Percentiles rank a stretch among this genome's conserved stretches.
Conservation (phyloP, 2,329 filamentous ascomycete species). For the Pyricularia sp. region DNA sequence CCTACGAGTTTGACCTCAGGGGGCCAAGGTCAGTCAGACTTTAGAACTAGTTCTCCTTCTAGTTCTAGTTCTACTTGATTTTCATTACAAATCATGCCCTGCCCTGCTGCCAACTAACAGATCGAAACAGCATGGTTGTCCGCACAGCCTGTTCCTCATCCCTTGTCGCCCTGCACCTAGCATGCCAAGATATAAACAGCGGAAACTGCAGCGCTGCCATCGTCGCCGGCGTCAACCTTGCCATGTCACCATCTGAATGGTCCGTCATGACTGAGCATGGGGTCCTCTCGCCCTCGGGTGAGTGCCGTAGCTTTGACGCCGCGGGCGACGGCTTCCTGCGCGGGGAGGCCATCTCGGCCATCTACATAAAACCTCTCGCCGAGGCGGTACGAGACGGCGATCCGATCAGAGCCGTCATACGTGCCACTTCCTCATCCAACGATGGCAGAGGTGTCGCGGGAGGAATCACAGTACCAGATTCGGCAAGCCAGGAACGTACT, state of each 20-base stretch:
- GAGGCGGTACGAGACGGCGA: constrained; percentile 38
- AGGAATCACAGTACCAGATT: constrained; percentile 24
- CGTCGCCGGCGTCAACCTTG: constrained; percentile 25
- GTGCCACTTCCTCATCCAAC: constrained; percentile 24
- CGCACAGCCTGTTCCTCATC: constrained; percentile 31
- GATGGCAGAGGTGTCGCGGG: constrained; percentile 28
- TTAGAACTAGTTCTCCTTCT: no score
- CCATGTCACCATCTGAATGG: constrained; percentile 21
- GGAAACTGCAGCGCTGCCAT: constrained; percentile 21
- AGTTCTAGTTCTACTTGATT: no score
- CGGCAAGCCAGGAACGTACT: constrained; percentile 19
- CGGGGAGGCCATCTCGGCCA: constrained; percentile 34
- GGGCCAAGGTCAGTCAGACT: constrained; percentile 21
- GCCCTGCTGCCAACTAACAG: background rate
- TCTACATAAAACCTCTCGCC: constrained; percentile 35
- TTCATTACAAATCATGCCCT: no score
- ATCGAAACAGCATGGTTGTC: constrained; percentile 18
- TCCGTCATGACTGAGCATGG: constrained; percentile 23
- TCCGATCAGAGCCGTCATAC: constrained; percentile 28
- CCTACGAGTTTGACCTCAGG: constrained; percentile 22
- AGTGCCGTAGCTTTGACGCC: constrained; percentile 28
- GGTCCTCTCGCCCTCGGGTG: constrained; percentile 23
- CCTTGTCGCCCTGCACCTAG: constrained; percentile 24
- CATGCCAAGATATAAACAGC: constrained; percentile 20
- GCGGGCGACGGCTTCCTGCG: constrained; percentile 39